Evolutionary conservation across 176 grass and related monocot genomes (phyloP).

Genomic region (Hsuehochloa calcarea): DNA sequence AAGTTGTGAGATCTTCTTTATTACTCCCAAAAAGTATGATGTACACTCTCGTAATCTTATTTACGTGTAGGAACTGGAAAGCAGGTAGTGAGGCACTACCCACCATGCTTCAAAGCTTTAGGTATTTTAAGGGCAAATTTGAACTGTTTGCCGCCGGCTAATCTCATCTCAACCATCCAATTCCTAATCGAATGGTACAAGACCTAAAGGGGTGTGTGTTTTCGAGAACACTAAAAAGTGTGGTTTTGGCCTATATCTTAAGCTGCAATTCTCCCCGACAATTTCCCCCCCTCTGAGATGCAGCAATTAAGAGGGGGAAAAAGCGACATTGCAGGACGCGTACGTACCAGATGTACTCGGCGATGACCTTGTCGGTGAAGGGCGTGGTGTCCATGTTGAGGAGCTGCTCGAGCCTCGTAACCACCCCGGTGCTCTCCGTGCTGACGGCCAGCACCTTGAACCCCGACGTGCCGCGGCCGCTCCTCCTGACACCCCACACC

Average conservation of each 20-base stretch:
- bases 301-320: background rate
- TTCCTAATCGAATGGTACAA: background rate
- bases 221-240: background rate
- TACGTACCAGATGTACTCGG: slow-evolving; percentile 93
- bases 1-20: background rate
- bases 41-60: background rate
- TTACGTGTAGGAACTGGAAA: slow-evolving; percentile 33
- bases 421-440: slow-evolving; percentile 50
- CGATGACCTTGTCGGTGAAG: slow-evolving; percentile 81
- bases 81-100: slow-evolving; percentile 6
- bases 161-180: background rate
- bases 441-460: slow-evolving; percentile 81
- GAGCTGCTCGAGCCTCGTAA: slow-evolving; percentile 76
- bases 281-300: background rate
- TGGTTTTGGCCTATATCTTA: background rate
- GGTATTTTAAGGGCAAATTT: background rate
- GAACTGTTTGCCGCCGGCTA: background rate
- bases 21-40: background rate
- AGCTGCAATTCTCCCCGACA: background rate
- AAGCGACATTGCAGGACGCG: background rate
- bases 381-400: slow-evolving; percentile 90
- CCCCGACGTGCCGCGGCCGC: slow-evolving; percentile 41
- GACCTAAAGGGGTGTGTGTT: background rate
- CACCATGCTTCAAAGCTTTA: background rate
- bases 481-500: slow-evolving; percentile 67